Evolutionary conservation across 169 alveolate genomes (phyloP).

Genomic region (Prorocentrum cordatum): DNA sequence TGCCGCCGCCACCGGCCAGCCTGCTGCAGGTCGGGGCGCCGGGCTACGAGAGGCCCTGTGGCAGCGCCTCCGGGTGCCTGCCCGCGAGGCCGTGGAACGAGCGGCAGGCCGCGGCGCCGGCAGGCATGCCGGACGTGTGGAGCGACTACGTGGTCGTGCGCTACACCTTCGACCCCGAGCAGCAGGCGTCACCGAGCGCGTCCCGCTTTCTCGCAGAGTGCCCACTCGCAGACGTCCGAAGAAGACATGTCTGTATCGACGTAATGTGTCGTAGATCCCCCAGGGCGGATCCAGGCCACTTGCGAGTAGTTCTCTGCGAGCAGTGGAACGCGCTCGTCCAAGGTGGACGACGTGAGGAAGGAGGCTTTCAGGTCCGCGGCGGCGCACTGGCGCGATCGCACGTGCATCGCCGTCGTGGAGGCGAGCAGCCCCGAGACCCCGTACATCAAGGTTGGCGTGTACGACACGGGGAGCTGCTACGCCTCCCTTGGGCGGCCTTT

Average conservation of each 20-base stretch:
- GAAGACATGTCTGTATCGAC: too few relatives aligned
- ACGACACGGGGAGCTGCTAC: constrained; percentile 16
- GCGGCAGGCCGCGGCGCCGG: constrained; percentile 28
- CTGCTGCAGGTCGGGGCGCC: not conserved
- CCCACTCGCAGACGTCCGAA: too few relatives aligned
- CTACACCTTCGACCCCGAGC: constrained; percentile 10
- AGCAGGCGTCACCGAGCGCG: too few relatives aligned
- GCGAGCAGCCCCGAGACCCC: constrained; percentile 6
- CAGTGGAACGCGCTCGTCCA: too few relatives aligned
- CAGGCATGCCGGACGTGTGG: constrained; percentile 23
- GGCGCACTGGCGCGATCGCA: constrained; percentile 34
- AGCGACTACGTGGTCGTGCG: constrained; percentile 34
- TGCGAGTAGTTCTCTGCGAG: too few relatives aligned
- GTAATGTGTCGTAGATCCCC: too few relatives aligned
- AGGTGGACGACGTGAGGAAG: constrained; percentile 4
- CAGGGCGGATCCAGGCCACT: too few relatives aligned
- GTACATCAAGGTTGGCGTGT: constrained; percentile 8
- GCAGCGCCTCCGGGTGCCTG: not conserved
- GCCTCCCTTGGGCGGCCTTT: constrained; percentile 20
- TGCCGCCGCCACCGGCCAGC: not conserved
- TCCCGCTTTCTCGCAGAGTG: too few relatives aligned
- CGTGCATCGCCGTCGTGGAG: constrained; percentile 29
- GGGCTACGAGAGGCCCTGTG: not conserved
- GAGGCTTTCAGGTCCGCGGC: constrained; percentile 50
- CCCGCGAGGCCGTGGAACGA: constrained; percentile 38